Base-by-base conservation (phyloP, 305 asterid species). In the Striga hermonthica region DNA sequence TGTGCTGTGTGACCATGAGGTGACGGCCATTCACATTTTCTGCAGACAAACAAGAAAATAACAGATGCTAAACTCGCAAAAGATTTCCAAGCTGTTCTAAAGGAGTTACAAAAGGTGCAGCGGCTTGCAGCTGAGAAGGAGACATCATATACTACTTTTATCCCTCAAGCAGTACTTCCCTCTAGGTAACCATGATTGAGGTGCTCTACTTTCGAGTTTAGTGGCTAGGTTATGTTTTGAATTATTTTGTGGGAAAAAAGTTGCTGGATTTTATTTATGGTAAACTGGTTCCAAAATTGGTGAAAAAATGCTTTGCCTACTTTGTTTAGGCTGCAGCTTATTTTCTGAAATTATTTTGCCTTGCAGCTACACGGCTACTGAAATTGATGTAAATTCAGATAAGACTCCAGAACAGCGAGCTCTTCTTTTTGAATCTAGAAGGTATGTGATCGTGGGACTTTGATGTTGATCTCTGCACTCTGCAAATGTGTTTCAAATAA, bases 21-120 rank as follows among this genome's bases (percentile, higher is more conserved):
- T 60, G 6, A 34, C 8, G n/a, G n/a, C n/a, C n/a, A 28, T n/a
- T 57, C 52, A 52, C 45, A 13, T 15, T 75, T 65, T 38, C 52
- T 79, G 74, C 84, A 89, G 95, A 80, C 85, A 67, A 84, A 80
- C 85, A 89, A 89, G 84, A 89, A 86, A 74, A 79, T 89, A 69
- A 80, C 95, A 11, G 96, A 87, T 84, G 96, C 95, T 40, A 89
- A 89, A 79, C 93, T 89, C 72, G 95, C 96, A 35, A 89, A 85
- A 79, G 96, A 89, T 65, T 89, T 89, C 80, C 88, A 89, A 86
- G 89, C 89, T 38, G 91, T 89, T 62, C 69, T 89, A 44, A 86
- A 85, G 75, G 96, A 86, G 82, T 89, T 89, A 77, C 96, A 89
- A 65, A 89, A 86, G 82, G 88, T 89, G 47, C 96, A 89, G 43